A percentile compares a stretch with the other conserved stretches of the same genome.
Conservation (phyloP, 2,329 filamentous ascomycete species). For the Fusarium tjaetaba region DNA sequence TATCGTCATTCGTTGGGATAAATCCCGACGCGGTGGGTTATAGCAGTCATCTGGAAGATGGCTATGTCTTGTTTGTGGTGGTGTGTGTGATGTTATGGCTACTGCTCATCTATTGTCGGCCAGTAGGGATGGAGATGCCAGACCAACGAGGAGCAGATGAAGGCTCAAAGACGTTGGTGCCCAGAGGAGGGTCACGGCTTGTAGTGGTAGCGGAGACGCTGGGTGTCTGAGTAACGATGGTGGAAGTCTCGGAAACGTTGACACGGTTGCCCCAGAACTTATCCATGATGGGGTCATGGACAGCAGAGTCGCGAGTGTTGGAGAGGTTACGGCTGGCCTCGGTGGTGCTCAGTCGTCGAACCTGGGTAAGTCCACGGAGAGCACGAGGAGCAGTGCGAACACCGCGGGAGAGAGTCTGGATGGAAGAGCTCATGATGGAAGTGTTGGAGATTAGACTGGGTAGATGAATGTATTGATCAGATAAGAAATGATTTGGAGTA, state of each 20-base stretch:
- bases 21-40: not conserved
- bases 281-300: slow-evolving; percentile 39
- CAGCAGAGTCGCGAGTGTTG: slow-evolving; percentile 27
- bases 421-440: slow-evolving; percentile 35
- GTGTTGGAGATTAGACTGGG: not conserved
- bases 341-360: slow-evolving; percentile 30
- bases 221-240: not conserved
- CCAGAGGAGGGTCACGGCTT: slow-evolving; percentile 36
- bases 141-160: slow-evolving; percentile 38
- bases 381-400: slow-evolving; percentile 22
- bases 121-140: slow-evolving; percentile 10
- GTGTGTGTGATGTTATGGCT: not conserved
- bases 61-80: not conserved
- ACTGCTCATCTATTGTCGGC: not conserved
- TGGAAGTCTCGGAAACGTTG: slow-evolving; percentile 9
- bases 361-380: slow-evolving; percentile 19
- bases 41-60: not conserved
- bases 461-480: not conserved
- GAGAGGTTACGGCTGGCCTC: slow-evolving; percentile 14
- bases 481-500: not conserved
- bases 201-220: not conserved
- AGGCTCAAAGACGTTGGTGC: slow-evolving; percentile 35
- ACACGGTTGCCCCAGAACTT: slow-evolving; percentile 29
- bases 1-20: not conserved
- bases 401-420: slow-evolving; percentile 34